Percentiles rank a stretch among this genome's conserved stretches.
Evolutionary conservation across 1,284 basidiomycete species (phyloP).

Genomic region (Golubevia sp.): DNA sequence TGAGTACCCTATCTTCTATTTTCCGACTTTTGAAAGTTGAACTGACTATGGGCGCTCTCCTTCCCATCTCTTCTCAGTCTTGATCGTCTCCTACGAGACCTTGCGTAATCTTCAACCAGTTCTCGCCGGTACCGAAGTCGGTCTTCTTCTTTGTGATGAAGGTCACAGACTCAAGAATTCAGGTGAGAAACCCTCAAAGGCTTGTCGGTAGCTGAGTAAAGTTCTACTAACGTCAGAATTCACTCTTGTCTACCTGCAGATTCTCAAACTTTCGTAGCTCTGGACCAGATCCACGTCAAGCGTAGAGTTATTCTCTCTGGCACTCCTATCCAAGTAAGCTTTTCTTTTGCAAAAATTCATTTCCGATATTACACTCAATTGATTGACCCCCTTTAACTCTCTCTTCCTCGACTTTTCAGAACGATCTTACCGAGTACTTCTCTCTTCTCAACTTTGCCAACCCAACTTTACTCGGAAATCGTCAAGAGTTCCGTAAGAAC

Average conservation of each 20-base stretch:
- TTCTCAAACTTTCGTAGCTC: slow-evolving; percentile 76
- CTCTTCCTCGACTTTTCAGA: slow-evolving; percentile 66
- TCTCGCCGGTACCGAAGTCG: slow-evolving; percentile 69
- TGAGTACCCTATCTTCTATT: background rate
- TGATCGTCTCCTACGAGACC: slow-evolving; percentile 99
- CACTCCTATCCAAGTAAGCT: slow-evolving; percentile 83
- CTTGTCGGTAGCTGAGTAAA: background rate
- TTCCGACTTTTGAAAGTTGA: background rate
- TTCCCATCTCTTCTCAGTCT: slow-evolving; percentile 66
- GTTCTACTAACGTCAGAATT: background rate
- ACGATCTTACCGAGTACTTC: slow-evolving; percentile 96
- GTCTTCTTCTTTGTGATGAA: slow-evolving; percentile 91
- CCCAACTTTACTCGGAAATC: slow-evolving; percentile 89
- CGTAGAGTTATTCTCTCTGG: slow-evolving; percentile 96
- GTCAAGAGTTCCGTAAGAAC: slow-evolving; percentile 92
- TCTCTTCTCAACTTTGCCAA: slow-evolving; percentile 95
- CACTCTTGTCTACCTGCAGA: slow-evolving; percentile 13
- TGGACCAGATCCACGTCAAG: slow-evolving; percentile 83
- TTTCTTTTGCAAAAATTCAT: background rate
- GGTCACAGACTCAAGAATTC: slow-evolving; percentile 97
- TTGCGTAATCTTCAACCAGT: slow-evolving; percentile 66
- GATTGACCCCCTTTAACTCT: slow-evolving; percentile 8
- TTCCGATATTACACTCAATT: background rate
- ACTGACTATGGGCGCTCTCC: background rate
- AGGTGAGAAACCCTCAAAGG: slow-evolving; percentile 69